These are phyloP conservation scores for Scorias spongiosa DNA, from an alignment of 2,329 filamentous ascomycete species.

Conservation along the genomic window DNA sequence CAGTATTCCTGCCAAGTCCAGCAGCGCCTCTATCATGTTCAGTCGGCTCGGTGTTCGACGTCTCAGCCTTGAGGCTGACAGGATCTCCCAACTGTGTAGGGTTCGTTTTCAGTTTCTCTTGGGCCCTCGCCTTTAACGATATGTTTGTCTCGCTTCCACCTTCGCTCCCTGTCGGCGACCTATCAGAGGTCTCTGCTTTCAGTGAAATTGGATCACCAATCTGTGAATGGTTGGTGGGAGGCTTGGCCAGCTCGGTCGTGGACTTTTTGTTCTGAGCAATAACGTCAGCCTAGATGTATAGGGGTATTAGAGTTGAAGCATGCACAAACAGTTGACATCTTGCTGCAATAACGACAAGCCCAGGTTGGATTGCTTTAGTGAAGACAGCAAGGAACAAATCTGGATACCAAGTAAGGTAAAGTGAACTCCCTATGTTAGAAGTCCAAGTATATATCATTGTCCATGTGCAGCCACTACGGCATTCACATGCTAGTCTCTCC, in stretches of 20 bases:
- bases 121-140: constrained; percentile 12
- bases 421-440: too few species aligned
- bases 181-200: constrained; percentile 21
- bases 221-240: constrained; percentile 14
- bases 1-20: constrained; percentile 10
- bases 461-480: too few species aligned
- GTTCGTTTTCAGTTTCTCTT: constrained; percentile 15
- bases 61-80: constrained; percentile 16
- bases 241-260: not conserved
- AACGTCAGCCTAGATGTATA: too few species aligned
- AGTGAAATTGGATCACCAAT: constrained; percentile 22
- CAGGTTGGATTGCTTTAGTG: too few species aligned
- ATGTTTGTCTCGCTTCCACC: constrained; percentile 5
- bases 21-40: constrained; percentile 18
- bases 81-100: constrained; percentile 15
- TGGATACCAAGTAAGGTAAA: too few species aligned
- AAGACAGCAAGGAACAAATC: too few species aligned
- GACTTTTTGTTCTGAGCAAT: not conserved
- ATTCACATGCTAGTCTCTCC: too few species aligned
- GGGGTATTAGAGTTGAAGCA: too few species aligned
- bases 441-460: too few species aligned
- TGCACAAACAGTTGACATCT: too few species aligned
- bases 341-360: too few species aligned
- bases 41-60: constrained; percentile 16
- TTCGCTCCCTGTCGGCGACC: constrained; percentile 14